phyloP scores from a whole-genome alignment of 2,329 filamentous ascomycete genomes.

The Aspergillus sp. region DNA sequence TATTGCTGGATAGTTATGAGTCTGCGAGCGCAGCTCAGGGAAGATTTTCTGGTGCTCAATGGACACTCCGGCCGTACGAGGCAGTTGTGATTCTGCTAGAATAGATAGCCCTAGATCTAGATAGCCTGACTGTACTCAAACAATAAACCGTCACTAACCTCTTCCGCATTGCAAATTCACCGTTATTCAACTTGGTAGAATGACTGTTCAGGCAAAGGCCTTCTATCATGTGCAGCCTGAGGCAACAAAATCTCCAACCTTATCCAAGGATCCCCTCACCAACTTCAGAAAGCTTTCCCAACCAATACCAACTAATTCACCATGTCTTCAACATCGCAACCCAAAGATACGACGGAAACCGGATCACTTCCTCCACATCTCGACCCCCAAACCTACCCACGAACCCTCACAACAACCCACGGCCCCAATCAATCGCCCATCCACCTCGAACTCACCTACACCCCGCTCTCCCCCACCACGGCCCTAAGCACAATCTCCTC shows the following conservation, averaged over 20 bases:
- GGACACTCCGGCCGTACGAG: slow-evolving; percentile 35
- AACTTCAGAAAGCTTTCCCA: neutral
- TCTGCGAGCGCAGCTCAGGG: slow-evolving; percentile 17
- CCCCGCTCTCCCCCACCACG: slow-evolving; percentile 35
- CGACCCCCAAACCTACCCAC: slow-evolving; percentile 43
- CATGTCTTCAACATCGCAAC: neutral
- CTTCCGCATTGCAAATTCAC: neutral
- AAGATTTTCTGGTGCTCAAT: slow-evolving; percentile 26
- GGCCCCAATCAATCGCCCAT: slow-evolving; percentile 29
- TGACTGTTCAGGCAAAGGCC: neutral
- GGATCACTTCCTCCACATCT: slow-evolving; percentile 29
- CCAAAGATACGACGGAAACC: neutral
- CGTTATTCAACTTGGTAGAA: neutral
- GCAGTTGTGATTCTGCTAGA: slow-evolving; percentile 25
- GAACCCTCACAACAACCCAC: slow-evolving; percentile 28
- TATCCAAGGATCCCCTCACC: neutral
- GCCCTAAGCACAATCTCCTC: slow-evolving; percentile 40
- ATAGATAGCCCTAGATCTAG: neutral
- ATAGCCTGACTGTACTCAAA: neutral
- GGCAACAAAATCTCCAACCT: slow-evolving; percentile 1
- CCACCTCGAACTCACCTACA: slow-evolving; percentile 44
- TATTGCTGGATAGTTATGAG: slow-evolving; percentile 35
- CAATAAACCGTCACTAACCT: neutral
- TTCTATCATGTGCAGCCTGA: neutral
- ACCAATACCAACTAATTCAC: neutral